Evolutionary conservation across 495 filamentous ascomycete genomes (phyloP).

Genomic region (Lasiosphaeriaceae sp.): DNA sequence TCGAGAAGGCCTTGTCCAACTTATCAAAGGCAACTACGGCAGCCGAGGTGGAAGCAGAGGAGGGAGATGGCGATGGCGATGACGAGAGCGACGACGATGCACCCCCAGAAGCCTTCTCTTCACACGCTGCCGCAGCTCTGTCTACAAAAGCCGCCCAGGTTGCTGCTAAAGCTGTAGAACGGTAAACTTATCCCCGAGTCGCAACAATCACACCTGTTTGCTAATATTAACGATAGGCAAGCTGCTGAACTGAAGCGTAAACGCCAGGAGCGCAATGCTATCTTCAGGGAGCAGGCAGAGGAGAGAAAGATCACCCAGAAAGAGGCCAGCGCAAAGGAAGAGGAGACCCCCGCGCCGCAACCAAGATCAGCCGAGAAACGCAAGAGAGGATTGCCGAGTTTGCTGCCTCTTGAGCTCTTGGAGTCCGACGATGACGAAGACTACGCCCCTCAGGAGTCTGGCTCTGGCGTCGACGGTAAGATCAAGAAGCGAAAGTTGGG

Average conservation of each 20-base stretch:
- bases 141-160: conserved; percentile 31
- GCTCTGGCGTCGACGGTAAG: conserved; percentile 13
- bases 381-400: conserved; percentile 32
- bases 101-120: conserved; percentile 44
- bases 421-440: conserved; percentile 43
- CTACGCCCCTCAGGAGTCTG: conserved; percentile 19
- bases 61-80: conserved; percentile 29
- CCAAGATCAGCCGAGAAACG: conserved; percentile 16
- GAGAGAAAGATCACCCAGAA: conserved; percentile 30
- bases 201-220: not conserved
- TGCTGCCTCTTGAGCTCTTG: conserved; percentile 44
- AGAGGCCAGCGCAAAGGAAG: conserved; percentile 5
- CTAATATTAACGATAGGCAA: conserved; percentile 29
- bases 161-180: conserved; percentile 37
- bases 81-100: conserved; percentile 41
- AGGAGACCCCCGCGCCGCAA: conserved; percentile 13
- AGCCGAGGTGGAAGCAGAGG: conserved; percentile 3
- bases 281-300: conserved; percentile 44
- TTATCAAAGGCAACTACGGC: conserved; percentile 2
- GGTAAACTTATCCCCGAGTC: conserved; percentile 20
- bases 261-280: conserved; percentile 42
- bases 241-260: conserved; percentile 40
- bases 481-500: conserved; percentile 36
- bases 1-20: conserved; percentile 7
- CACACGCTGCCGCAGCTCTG: conserved; percentile 32